Percentiles rank a stretch among this genome's conserved stretches.
Conservation (phyloP, 768 basidiomycete genomes). For the Trametes maxima region DNA sequence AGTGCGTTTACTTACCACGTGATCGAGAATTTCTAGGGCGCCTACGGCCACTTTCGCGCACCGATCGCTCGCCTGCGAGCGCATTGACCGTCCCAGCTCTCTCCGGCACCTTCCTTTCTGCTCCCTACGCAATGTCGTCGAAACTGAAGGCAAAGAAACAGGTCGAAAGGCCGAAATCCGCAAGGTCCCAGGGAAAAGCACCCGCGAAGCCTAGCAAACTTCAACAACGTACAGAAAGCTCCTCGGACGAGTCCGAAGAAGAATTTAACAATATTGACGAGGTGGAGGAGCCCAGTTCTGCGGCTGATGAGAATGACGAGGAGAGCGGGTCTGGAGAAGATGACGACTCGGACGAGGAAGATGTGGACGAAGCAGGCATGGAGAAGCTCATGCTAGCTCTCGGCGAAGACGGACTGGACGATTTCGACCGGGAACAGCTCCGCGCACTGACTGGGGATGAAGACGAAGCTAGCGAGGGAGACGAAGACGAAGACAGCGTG, state of each 20-base stretch:
- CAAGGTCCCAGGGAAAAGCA: neutral
- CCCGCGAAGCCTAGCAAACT: slow-evolving; percentile 5
- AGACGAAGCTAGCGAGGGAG: slow-evolving; percentile 28
- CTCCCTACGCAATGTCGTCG: slow-evolving; percentile 4
- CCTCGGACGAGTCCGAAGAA: slow-evolving; percentile 11
- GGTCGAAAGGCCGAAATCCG: neutral
- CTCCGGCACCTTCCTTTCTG: neutral
- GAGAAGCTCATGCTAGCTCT: slow-evolving; percentile 55
- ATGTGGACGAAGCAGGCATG: slow-evolving; percentile 61
- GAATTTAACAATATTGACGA: slow-evolving; percentile 5
- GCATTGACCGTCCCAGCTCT: neutral
- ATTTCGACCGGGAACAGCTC: slow-evolving; percentile 62
- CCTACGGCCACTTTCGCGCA: neutral
- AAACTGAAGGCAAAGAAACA: slow-evolving; percentile 1
- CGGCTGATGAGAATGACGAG: neutral
- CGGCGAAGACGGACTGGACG: slow-evolving; percentile 68
- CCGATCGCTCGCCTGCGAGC: neutral
- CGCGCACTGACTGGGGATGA: slow-evolving; percentile 41
- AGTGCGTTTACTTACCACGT: neutral
- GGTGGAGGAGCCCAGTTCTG: neutral
- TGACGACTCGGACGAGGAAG: slow-evolving; percentile 41
- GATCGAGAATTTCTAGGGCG: slow-evolving; percentile 15
- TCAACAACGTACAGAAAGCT: slow-evolving; percentile 11
- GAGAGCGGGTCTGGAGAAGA: slow-evolving; percentile 10
- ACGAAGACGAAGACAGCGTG: slow-evolving; percentile 35